Evolutionary conservation across 2,329 filamentous ascomycete genomes (phyloP).

Genomic region (Pochonia chlamydosporia): DNA sequence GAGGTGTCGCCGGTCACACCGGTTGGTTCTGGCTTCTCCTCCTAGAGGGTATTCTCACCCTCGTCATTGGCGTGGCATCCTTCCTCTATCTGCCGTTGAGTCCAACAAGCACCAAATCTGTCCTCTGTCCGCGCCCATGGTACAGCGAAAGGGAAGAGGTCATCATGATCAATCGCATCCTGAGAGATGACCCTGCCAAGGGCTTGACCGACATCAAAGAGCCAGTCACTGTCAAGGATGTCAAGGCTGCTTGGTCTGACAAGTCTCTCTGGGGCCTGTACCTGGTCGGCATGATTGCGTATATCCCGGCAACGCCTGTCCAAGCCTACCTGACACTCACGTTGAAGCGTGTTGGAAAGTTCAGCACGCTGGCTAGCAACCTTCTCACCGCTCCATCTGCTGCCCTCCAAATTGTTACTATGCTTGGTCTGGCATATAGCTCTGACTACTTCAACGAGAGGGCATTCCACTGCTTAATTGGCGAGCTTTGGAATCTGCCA

Average conservation of each 20-base stretch:
- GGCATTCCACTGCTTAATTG: constrained; percentile 44
- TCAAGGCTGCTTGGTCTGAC: constrained; percentile 39
- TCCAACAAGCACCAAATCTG: constrained; percentile 57
- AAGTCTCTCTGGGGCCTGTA: constrained; percentile 44
- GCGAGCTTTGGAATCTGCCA: constrained; percentile 47
- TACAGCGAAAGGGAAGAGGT: constrained; percentile 62
- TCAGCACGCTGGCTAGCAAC: constrained; percentile 54
- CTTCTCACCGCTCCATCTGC: constrained; percentile 57
- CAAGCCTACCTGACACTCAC: constrained; percentile 49
- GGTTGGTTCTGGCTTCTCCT: constrained; percentile 53
- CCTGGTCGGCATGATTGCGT: constrained; percentile 41
- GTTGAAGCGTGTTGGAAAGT: constrained; percentile 46
- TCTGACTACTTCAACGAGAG: constrained; percentile 51
- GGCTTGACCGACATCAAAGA: constrained; percentile 41
- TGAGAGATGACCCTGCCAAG: constrained; percentile 50
- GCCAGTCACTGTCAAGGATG: constrained; percentile 33
- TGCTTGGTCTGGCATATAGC: constrained; percentile 46
- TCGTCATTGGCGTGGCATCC: constrained; percentile 46
- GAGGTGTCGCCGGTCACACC: constrained; percentile 37
- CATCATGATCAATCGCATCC: constrained; percentile 60
- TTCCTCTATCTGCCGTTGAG: constrained; percentile 57
- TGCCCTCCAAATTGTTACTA: constrained; percentile 49
- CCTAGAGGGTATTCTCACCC: constrained; percentile 38
- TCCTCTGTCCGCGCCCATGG: constrained; percentile 58
- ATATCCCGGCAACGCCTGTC: constrained; percentile 43